Evolutionary conservation across 108 stramenopile genomes (phyloP).

Genomic region (Fistulifera pelliculosa): DNA sequence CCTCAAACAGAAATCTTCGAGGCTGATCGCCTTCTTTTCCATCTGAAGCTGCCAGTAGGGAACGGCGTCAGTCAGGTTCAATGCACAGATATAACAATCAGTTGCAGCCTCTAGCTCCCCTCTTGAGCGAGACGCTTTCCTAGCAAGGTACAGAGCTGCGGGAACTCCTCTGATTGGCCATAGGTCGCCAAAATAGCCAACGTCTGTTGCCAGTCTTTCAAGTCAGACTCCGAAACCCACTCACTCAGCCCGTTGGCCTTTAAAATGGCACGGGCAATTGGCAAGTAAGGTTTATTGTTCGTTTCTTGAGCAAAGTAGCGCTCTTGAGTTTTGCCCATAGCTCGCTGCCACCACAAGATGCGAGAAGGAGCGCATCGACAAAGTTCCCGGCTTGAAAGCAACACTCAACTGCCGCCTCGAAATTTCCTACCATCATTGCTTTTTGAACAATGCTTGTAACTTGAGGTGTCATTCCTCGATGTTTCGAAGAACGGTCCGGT

Average conservation of each 20-base stretch:
- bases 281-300: constrained; percentile 65
- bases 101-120: constrained; percentile 75
- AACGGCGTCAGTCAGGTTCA: constrained; percentile 78
- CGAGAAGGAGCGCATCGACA: constrained; percentile 90
- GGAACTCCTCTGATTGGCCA: constrained; percentile 87
- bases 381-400: constrained; percentile 83
- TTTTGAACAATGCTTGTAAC: constrained; percentile 74
- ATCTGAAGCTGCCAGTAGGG: constrained; percentile 45
- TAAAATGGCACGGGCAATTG: constrained; percentile 83
- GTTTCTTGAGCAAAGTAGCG: constrained; percentile 77
- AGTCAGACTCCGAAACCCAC: constrained; percentile 64
- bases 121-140: constrained; percentile 77
- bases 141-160: constrained; percentile 76
- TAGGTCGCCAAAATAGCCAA: constrained; percentile 91
- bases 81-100: constrained; percentile 93
- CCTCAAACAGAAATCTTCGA: constrained; percentile 90
- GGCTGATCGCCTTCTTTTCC: constrained; percentile 26
- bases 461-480: constrained; percentile 27
- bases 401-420: constrained; percentile 93
- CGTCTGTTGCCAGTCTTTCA: constrained; percentile 88
- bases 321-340: constrained; percentile 89
- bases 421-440: constrained; percentile 92
- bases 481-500: constrained; percentile 6
- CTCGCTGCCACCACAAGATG: constrained; percentile 89
- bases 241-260: constrained; percentile 49